Evolutionary conservation across 2,329 filamentous ascomycete species (phyloP).

Genomic region (Epichloe aotearoae): DNA sequence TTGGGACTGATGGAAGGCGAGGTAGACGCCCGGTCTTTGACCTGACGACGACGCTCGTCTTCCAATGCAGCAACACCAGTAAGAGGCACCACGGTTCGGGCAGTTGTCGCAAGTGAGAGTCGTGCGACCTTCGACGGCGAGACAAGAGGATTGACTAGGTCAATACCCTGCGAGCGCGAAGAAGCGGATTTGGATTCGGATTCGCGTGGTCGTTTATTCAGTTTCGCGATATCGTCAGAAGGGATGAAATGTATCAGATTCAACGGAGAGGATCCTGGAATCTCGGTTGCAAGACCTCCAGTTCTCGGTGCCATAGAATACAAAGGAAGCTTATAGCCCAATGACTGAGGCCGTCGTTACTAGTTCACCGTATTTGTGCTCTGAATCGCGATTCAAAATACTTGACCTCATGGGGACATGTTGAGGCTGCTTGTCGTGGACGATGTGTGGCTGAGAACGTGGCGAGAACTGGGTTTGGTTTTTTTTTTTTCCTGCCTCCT

Average conservation of each 20-base stretch:
- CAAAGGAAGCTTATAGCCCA: background rate
- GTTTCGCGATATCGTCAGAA: constrained; percentile 27
- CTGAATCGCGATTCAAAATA: constrained; percentile 2
- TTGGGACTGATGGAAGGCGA: constrained; percentile 37
- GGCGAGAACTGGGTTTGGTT: constrained; percentile 26
- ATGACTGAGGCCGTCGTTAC: constrained; percentile 2
- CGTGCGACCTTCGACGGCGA: constrained; percentile 43
- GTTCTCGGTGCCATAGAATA: constrained; percentile 40
- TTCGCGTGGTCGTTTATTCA: constrained; percentile 34
- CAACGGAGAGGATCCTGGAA: constrained; percentile 26
- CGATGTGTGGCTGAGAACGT: constrained; percentile 31
- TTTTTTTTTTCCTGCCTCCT: constrained; percentile 8
- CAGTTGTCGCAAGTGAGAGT: constrained; percentile 28
- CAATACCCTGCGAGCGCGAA: constrained; percentile 17
- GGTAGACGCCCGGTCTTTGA: constrained; percentile 22
- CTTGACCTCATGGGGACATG: constrained; percentile 20
- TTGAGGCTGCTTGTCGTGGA: constrained; percentile 19
- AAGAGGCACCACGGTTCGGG: constrained; percentile 32
- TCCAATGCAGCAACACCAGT: constrained; percentile 41
- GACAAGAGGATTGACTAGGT: constrained; percentile 24
- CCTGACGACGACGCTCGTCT: constrained; percentile 36
- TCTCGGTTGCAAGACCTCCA: constrained; percentile 38
- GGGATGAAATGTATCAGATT: constrained; percentile 22
- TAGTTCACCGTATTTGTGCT: background rate
- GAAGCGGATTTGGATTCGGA: constrained; percentile 31